These are phyloP conservation scores for Neopestalotiopsis clavispora DNA, from an alignment of 2,329 filamentous ascomycete genomes.

Conservation along the genomic window DNA sequence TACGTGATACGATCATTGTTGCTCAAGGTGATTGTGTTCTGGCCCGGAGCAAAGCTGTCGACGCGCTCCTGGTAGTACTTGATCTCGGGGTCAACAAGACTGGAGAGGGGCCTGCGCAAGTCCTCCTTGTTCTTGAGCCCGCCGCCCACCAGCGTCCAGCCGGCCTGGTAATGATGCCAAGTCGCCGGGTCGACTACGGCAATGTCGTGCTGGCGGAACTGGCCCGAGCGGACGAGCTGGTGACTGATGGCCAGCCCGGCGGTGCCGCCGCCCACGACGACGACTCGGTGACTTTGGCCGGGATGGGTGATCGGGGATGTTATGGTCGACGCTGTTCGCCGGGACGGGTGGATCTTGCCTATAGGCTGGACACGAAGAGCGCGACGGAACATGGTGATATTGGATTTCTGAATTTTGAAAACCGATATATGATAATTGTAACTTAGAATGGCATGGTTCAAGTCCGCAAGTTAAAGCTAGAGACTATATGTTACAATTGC, in stretches of 20 bases:
- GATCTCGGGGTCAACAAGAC: constrained; percentile 38
- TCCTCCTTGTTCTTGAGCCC: constrained; percentile 36
- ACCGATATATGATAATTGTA: too few species aligned
- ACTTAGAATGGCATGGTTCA: too few species aligned
- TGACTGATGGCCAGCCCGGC: constrained; percentile 70
- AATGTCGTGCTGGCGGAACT: constrained; percentile 37
- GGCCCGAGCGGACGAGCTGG: constrained; percentile 57
- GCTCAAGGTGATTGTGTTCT: constrained; percentile 39
- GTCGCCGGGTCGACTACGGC: constrained; percentile 41
- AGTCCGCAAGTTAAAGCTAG: too few species aligned
- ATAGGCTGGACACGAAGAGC: too few species aligned
- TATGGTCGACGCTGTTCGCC: too few species aligned
- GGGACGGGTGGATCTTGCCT: too few species aligned
- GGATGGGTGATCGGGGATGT: neutral
- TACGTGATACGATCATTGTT: constrained; percentile 41
- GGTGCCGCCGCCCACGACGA: constrained; percentile 45
- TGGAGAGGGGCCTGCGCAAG: constrained; percentile 33
- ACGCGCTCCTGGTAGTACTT: constrained; percentile 40
- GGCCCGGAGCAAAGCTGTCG: constrained; percentile 38
- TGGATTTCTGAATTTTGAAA: too few species aligned
- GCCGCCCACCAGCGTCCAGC: constrained; percentile 44
- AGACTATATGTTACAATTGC: too few species aligned
- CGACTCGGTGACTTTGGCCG: neutral
- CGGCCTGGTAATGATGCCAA: constrained; percentile 41
- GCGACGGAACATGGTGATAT: too few species aligned